Conservation (phyloP, 2,329 filamentous ascomycete genomes). For the Colletotrichum tofieldiae region DNA sequence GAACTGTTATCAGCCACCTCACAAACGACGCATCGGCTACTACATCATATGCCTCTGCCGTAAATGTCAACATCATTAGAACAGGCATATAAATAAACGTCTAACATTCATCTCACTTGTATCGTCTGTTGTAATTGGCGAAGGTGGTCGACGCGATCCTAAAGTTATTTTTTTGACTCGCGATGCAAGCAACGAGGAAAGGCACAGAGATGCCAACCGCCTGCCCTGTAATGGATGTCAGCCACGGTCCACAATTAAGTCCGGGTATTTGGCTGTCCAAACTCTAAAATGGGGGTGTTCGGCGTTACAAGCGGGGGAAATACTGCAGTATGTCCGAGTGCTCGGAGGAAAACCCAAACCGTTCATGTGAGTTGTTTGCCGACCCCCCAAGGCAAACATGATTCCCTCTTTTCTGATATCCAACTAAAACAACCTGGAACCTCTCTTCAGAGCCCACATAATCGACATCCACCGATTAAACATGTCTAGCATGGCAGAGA, state of each 20-base stretch:
- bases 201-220: background rate
- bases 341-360: background rate
- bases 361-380: background rate
- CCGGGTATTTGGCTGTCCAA: background rate
- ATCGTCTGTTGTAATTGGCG: too few species aligned
- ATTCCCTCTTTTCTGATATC: background rate
- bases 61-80: too few species aligned
- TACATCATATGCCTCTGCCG: too few species aligned
- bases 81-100: too few species aligned
- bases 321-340: background rate
- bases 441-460: background rate
- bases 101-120: too few species aligned
- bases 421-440: background rate
- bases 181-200: background rate
- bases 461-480: background rate
- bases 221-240: background rate
- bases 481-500: background rate
- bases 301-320: background rate
- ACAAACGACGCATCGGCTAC: too few species aligned
- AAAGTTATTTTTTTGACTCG: background rate
- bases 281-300: background rate
- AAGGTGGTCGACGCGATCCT: too few species aligned
- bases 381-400: background rate
- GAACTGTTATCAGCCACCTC: too few species aligned
- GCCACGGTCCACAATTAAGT: background rate